Conservation (phyloP, 352 stramenopile species). For the Phytopythium boreale region DNA sequence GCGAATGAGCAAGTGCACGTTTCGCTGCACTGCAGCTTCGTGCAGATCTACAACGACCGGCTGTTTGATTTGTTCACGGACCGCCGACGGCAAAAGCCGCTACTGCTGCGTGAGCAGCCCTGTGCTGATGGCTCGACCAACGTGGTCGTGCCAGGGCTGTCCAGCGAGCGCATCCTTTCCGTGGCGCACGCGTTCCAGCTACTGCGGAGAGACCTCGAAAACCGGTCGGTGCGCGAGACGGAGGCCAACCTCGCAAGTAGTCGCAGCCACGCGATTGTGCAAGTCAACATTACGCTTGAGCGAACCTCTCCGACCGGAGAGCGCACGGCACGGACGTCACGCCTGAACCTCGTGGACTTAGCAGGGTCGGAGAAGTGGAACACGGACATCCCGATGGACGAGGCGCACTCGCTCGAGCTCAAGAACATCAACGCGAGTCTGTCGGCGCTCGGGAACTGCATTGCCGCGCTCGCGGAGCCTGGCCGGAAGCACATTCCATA, state of each 20-base stretch:
- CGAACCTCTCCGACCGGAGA: neutral
- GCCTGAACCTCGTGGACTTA: slow-evolving; percentile 78
- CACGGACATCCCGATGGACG: slow-evolving; percentile 68
- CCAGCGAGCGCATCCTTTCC: slow-evolving; percentile 34
- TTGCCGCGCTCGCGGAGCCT: slow-evolving; percentile 74
- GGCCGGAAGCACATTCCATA: slow-evolving; percentile 91
- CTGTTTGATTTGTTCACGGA: slow-evolving; percentile 90
- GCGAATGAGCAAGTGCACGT: slow-evolving; percentile 20
- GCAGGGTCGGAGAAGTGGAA: slow-evolving; percentile 86
- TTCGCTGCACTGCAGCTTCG: slow-evolving; percentile 77
- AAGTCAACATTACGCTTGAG: slow-evolving; percentile 71
- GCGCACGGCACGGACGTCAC: slow-evolving; percentile 23
- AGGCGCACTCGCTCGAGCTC: slow-evolving; percentile 69
- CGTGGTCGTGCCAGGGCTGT: slow-evolving; percentile 61
- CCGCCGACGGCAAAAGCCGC: slow-evolving; percentile 55
- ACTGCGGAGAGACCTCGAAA: slow-evolving; percentile 41
- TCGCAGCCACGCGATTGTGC: slow-evolving; percentile 91
- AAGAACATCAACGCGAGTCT: slow-evolving; percentile 92
- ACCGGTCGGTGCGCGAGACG: slow-evolving; percentile 77
- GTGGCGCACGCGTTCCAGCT: slow-evolving; percentile 54
- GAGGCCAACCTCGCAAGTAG: slow-evolving; percentile 86
- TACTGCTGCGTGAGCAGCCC: slow-evolving; percentile 67
- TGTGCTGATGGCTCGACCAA: slow-evolving; percentile 42
- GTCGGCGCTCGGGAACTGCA: slow-evolving; percentile 90
- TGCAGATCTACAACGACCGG: slow-evolving; percentile 95